Base-by-base conservation (phyloP, 2,329 filamentous ascomycete species). In the Coniochaeta ligniaria region DNA sequence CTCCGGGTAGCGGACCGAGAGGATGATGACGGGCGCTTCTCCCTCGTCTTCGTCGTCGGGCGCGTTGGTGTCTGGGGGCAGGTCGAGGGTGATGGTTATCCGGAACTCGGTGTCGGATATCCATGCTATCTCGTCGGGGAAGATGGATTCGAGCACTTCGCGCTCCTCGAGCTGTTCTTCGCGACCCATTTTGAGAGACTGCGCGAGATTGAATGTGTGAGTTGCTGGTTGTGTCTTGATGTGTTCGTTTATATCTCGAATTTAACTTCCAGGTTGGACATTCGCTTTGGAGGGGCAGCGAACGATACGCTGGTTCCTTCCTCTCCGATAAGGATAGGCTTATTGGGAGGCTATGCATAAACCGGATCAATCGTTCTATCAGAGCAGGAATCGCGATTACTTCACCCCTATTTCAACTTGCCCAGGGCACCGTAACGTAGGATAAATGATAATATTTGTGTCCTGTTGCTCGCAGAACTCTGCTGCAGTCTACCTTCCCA, bases 111-210 rank as follows among this genome's bases (percentile, higher is more conserved):
- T 91, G 60, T 96, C 92, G 68, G 91, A 95, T 70, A 97, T 86
- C 73, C 97, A 95, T 83, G 88, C 94, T 68, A 99, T 96, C 78
- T 99, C 95, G 63, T 99, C 94, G 1, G 95, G 92, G 68, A 98
- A 99, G 71, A 99, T 99, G 63, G 94, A 97, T 72, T 96, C 92
- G 72, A 99, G 91, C 68, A 99, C 94, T 76, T 99, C 95, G 63
- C 93, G 88, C 83, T 99, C 95, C 78, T 99, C 95, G 66, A 88
- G 78, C 75, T 99, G 95, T 63, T 99, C 95, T 81, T 98, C 94
- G 73, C 78, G 82, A 57, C 85, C 85, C 86, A 89, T 88, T 8
- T 63, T 78, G 54, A 22, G 54, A 17, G 43, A 24, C 22, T 52
- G 47, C 7, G 47, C 16, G 47, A 45, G 16, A 58, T 43, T 61